Evolutionary conservation across 2,329 filamentous ascomycete species (phyloP).

Genomic region (Colletotrichum sp.): DNA sequence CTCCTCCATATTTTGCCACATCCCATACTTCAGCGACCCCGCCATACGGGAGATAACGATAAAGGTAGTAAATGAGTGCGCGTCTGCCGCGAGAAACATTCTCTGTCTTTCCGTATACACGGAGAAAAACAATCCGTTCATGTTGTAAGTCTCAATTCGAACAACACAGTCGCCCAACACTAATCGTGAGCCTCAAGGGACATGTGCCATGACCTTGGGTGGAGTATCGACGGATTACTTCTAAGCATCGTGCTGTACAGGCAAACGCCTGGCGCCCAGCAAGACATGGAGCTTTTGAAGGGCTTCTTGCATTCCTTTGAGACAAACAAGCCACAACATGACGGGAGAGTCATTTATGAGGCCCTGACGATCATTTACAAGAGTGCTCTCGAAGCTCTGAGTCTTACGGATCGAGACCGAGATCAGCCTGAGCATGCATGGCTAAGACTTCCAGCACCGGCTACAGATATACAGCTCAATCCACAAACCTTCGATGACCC

Average conservation of each 20-base stretch:
- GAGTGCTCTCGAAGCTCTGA: accelerated
- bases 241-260: background rate
- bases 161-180: background rate
- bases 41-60: background rate
- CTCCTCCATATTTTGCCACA: background rate
- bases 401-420: accelerated
- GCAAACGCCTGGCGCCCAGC: accelerated
- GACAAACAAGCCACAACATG: background rate
- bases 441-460: accelerated
- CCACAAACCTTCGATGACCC: too few relatives aligned
- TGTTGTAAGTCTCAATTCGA: accelerated
- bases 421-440: background rate
- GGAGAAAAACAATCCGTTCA: background rate
- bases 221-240: background rate
- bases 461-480: accelerated
- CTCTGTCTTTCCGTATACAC: background rate
- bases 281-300: background rate
- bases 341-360: accelerated
- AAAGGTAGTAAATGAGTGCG: background rate
- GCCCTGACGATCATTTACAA: background rate
- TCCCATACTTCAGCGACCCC: background rate
- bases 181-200: background rate
- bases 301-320: accelerated
- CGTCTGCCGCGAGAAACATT: background rate
- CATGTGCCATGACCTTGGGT: background rate